phyloP scores from a whole-genome alignment of 2,329 filamentous ascomycete genomes.

The Nemania sp. region DNA sequence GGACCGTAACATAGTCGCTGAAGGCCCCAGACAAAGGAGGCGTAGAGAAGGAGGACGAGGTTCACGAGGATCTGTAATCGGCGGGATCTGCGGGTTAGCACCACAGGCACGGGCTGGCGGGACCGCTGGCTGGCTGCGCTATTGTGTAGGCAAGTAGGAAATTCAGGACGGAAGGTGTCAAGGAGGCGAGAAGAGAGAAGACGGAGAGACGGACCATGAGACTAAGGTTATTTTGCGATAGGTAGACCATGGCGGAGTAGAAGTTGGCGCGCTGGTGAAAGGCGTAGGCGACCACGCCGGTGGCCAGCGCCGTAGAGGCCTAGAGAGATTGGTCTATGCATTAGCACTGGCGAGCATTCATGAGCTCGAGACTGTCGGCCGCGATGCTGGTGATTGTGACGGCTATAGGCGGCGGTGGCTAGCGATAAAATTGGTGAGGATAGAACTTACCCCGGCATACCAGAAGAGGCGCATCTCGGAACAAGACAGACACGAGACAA shows the following conservation, averaged over 20 bases:
- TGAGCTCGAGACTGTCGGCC: conserved; percentile 1
- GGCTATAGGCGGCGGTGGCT: neutral
- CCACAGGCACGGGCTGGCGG: no score
- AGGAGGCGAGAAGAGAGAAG: conserved; percentile 1
- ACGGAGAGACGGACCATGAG: conserved; percentile 74
- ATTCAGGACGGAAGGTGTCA: neutral
- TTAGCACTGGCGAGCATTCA: neutral
- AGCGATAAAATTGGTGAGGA: conserved; percentile 1
- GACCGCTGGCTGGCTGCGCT: no score
- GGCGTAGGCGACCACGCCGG: conserved; percentile 81
- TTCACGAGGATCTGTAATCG: conserved; percentile 79
- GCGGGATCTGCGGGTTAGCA: conserved; percentile 16
- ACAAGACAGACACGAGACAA: conserved; percentile 15
- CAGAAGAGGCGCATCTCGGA: conserved; percentile 60
- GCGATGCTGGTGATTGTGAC: conserved; percentile 2
- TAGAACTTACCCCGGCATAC: conserved; percentile 61
- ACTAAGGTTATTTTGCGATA: conserved; percentile 94
- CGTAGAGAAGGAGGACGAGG: conserved; percentile 79
- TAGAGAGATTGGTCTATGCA: conserved; percentile 4
- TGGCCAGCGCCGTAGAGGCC: conserved; percentile 80
- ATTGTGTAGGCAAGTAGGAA: no score
- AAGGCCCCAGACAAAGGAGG: conserved; percentile 79
- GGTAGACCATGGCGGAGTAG: conserved; percentile 96
- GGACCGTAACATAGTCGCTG: conserved; percentile 89
- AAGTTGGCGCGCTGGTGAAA: conserved; percentile 97